These are phyloP conservation scores for Venturia asperata DNA, from an alignment of 2,329 filamentous ascomycete species.

Conservation along the genomic window DNA sequence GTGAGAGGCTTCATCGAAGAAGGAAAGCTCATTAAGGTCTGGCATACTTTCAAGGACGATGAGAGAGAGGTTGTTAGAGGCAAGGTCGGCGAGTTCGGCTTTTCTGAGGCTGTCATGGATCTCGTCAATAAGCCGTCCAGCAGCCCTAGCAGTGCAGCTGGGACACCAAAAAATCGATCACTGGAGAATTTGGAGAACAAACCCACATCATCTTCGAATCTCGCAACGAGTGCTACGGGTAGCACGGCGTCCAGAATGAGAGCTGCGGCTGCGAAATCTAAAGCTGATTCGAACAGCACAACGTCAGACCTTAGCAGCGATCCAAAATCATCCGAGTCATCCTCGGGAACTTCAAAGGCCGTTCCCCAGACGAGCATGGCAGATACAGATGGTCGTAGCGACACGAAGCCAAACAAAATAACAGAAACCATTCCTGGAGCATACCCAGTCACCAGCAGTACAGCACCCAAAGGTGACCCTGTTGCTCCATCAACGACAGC, in stretches of 20 bases:
- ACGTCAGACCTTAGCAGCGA: not conserved
- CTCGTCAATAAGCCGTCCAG: conserved; percentile 28
- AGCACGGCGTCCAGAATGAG: not conserved
- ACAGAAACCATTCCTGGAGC: not conserved
- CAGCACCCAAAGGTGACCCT: not conserved
- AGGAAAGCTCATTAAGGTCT: conserved; percentile 74
- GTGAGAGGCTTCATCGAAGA: conserved; percentile 84
- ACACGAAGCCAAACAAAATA: not conserved
- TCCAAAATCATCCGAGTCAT: not conserved
- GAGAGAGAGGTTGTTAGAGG: conserved; percentile 65
- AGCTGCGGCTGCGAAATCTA: not conserved
- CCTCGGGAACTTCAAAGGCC: not conserved
- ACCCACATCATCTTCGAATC: not conserved
- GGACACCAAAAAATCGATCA: not conserved
- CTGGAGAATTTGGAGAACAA: not conserved
- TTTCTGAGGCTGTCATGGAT: conserved; percentile 41
- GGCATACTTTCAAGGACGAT: conserved; percentile 67
- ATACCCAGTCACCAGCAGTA: not conserved
- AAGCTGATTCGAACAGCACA: not conserved
- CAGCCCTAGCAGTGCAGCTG: not conserved
- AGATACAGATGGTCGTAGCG: not conserved
- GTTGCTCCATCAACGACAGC: not conserved
- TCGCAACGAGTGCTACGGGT: not conserved
- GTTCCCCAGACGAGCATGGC: not conserved
- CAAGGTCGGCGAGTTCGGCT: conserved; percentile 37